Base-by-base conservation (phyloP, 495 filamentous ascomycete genomes). In the Cudoniella acicularis region DNA sequence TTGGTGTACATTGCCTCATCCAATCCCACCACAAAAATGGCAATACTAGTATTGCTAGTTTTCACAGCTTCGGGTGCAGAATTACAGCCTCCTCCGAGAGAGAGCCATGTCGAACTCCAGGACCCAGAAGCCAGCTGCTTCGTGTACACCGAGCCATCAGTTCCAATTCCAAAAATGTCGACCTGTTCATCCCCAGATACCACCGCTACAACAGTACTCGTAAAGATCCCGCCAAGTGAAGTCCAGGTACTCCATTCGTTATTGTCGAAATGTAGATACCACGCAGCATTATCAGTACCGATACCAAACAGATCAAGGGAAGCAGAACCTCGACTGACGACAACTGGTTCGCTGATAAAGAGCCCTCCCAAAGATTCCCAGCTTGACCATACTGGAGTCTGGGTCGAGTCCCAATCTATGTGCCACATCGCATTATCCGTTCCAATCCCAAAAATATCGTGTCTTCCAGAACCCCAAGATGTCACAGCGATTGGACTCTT, bases 81-180 rank as follows among this genome's bases (percentile, higher is more conserved):
- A 13, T 36, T 36, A 4, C 30, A 36, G 4, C 6, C 13, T 36
- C 30, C 30, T 36, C 30, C 30, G 6, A 36, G 30, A 36, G 4
- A 6, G 6, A 36, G 30, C 30, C 30, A 36, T 6, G 30, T 6
- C 4, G 30, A 36, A 13, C 6, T 36, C 30, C 30, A 36, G 13
- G 30, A 6, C 30, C 6, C 13, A 36, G 30, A 4, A 6, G 13
- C 30, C 6, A 36, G 30, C 13, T 36, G 30, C 30, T 36, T 36
- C 30, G 30, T 36, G 47, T 61, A 66, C 40, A 64, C 23, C 0
- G 57, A 55, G 26, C 52, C 61, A 45, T 70, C 67, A 9, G 56
- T 64, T 0, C 69, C 67, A n/a, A 66, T 42, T 1, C 42, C 69
- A 52, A 71, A 75, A 18, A 75, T 62, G 42, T 75, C 73, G 10